These are phyloP conservation scores for Fusarium anthophilum DNA, from an alignment of 2,329 filamentous ascomycete species.

Conservation along the genomic window DNA sequence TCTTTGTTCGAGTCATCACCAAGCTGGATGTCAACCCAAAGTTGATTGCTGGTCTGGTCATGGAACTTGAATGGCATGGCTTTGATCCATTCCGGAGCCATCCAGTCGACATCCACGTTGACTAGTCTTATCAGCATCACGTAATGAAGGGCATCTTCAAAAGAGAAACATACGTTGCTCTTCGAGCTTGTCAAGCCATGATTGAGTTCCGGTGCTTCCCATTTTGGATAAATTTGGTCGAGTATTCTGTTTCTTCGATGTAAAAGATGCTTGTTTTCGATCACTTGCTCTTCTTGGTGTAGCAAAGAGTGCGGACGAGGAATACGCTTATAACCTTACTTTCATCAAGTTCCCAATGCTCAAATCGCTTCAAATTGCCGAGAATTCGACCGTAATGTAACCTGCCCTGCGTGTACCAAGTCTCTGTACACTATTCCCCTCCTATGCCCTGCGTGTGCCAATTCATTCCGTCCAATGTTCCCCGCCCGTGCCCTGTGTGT, in stretches of 20 bases:
- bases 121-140: constrained; percentile 44
- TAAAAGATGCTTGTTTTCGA: background rate
- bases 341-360: background rate
- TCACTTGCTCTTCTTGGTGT: background rate
- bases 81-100: constrained; percentile 59
- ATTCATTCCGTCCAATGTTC: background rate
- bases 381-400: background rate
- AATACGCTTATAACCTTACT: background rate
- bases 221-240: constrained; percentile 21
- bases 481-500: constrained; percentile 2
- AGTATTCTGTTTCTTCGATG: background rate
- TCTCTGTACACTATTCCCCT: background rate
- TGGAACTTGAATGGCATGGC: constrained; percentile 56
- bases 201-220: constrained; percentile 44
- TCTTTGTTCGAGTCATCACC: constrained; percentile 54
- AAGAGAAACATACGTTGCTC: constrained; percentile 47
- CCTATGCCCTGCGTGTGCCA: constrained; percentile 18
- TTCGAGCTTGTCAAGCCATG: constrained; percentile 56
- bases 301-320: background rate
- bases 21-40: constrained; percentile 59
- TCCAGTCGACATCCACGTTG: constrained; percentile 62
- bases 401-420: background rate
- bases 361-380: background rate
- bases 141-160: accelerated
- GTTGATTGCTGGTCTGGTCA: constrained; percentile 62